These are phyloP conservation scores for Phaeosphaeriaceae sp. DNA, from an alignment of 2,329 filamentous ascomycete genomes.

Conservation along the genomic window DNA sequence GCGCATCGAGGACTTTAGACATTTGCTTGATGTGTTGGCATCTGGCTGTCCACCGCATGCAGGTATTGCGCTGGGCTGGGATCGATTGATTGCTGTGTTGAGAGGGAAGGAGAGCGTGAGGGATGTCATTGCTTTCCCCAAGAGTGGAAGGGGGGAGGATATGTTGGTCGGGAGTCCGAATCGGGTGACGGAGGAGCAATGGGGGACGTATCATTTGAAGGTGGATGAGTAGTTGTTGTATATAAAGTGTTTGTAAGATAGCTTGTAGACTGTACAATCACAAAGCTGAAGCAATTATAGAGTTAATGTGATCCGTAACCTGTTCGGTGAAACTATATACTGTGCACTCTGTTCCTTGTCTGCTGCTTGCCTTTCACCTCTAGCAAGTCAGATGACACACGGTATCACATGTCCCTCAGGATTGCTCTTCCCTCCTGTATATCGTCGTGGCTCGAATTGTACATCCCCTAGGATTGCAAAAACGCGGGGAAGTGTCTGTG, in stretches of 20 bases:
- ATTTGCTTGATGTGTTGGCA: constrained; percentile 80
- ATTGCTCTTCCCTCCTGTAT: constrained; percentile 29
- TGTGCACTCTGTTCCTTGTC: neutral
- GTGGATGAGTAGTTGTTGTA: constrained; percentile 21
- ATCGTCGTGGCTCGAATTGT: constrained; percentile 15
- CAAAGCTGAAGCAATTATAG: neutral
- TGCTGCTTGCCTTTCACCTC: neutral
- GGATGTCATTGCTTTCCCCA: constrained; percentile 97
- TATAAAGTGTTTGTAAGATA: neutral
- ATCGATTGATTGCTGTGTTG: constrained; percentile 82
- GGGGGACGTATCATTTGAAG: constrained; percentile 65
- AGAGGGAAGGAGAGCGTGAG: constrained; percentile 77
- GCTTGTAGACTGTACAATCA: neutral
- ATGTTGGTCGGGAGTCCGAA: constrained; percentile 80
- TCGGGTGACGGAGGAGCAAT: constrained; percentile 65
- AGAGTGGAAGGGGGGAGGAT: constrained; percentile 90
- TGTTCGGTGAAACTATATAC: neutral
- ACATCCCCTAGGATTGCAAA: constrained; percentile 20
- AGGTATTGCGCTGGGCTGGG: constrained; percentile 91
- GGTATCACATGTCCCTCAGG: constrained; percentile 28
- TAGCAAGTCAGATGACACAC: neutral
- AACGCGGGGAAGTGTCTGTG: constrained; percentile 21
- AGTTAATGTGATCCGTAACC: neutral
- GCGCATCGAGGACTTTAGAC: constrained; percentile 80
- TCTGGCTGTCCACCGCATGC: constrained; percentile 94